Evolutionary conservation across 1,284 basidiomycete genomes (phyloP).

Genomic region (Ustilago sp.): DNA sequence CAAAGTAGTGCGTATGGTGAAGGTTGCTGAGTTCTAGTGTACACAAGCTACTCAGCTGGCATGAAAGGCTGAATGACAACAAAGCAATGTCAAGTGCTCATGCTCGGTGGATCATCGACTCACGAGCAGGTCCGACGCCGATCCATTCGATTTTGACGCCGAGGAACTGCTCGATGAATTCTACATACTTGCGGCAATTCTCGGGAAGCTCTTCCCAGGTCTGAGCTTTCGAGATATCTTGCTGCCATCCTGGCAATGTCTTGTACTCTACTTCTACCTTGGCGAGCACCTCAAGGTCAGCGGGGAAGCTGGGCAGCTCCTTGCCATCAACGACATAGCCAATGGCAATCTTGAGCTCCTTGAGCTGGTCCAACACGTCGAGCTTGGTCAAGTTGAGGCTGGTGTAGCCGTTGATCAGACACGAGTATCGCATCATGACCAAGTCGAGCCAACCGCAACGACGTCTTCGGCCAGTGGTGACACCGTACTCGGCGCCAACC

Average conservation of each 20-base stretch:
- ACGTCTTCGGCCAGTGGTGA: constrained; percentile 88
- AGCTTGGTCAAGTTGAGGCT: constrained; percentile 94
- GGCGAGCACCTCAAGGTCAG: constrained; percentile 84
- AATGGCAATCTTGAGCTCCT: constrained; percentile 88
- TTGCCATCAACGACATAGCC: constrained; percentile 84
- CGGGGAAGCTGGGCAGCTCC: constrained; percentile 89
- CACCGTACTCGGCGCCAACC: constrained; percentile 90
- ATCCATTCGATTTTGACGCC: constrained; percentile 89
- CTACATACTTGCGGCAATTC: constrained; percentile 87
- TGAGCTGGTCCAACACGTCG: constrained; percentile 86
- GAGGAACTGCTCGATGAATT: constrained; percentile 85
- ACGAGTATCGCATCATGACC: constrained; percentile 92
- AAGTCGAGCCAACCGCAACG: constrained; percentile 98
- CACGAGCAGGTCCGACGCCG: constrained; percentile 85
- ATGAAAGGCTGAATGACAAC: neutral
- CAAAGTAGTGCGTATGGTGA: constrained; percentile 25
- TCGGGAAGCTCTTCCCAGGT: constrained; percentile 85
- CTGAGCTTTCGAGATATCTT: constrained; percentile 78
- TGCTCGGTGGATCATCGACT: constrained; percentile 77
- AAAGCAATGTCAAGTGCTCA: constrained; percentile 4
- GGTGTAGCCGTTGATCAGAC: constrained; percentile 95
- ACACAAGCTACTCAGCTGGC: neutral
- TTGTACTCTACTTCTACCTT: constrained; percentile 88
- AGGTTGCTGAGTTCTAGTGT: neutral
- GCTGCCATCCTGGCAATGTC: constrained; percentile 92